Evolutionary conservation across 2,329 filamentous ascomycete genomes (phyloP), one percentile per base, ranked within the genome.

Genomic region (Grosmannia serpens): DNA sequence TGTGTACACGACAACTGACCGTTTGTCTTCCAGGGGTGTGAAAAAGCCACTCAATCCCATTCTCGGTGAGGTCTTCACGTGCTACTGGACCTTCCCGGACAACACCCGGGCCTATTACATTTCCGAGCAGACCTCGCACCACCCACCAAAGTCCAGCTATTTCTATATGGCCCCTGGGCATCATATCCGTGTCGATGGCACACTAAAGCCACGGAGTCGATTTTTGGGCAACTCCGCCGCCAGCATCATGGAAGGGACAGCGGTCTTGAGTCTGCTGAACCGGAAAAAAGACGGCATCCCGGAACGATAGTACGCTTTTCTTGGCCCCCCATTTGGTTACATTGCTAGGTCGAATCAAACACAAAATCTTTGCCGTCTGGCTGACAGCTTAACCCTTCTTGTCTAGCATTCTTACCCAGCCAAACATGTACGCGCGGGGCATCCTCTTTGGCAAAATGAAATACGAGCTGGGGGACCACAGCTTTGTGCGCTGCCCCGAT

Each of bases 391-490:
- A 7, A 27, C 31, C 4, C 41, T 17, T 44, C 8, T 9, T 17
- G 20, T 44, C 41, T 65, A 95, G 89, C 73, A 89, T 95, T 67
- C 74, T 97, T 56, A 97, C 94, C 5, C 94, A 99, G 69, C 94
- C 94, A 22, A 99, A 99, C 75, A 99, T 99, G 91, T 99, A 99
- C 71, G 94, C 92, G 26, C 84, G 94, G 62, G 92, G 94, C 41
- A 97, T 99, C 61, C 78, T 99, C 10, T 96, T 99, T 67, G 94
- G 94, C 53, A 97, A 96, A 72, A 97, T 99, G 94, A 97, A 96
- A 73, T 99, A 97, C 72, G 94, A 99, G 75, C 83, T 99, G 9
- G 94, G 92, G 63, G 92, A 97, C 70, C 91, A 96, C 75, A 96
- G 91, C 70, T 89, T 91, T 66, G 89, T 99, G 24, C 83, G 86